Evolutionary conservation across 441 rosid species (phyloP).

Genomic region (Flueggea neowawraea): DNA sequence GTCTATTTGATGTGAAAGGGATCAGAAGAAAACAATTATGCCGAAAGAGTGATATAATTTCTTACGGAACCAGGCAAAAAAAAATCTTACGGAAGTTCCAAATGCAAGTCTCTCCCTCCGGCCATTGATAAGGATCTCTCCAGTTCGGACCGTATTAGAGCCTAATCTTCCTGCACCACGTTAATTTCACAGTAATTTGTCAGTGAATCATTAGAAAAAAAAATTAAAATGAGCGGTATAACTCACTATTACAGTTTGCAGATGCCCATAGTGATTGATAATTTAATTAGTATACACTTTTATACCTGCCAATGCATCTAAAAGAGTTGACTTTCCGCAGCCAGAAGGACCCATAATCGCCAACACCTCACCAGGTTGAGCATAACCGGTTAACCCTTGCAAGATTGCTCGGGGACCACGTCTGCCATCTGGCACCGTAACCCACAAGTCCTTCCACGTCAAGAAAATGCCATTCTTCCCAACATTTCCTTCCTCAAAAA

Average conservation of each 20-base stretch:
- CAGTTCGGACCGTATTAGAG: constrained; percentile 31
- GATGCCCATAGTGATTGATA: neutral
- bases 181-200: neutral
- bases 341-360: constrained; percentile 55
- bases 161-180: constrained; percentile 36
- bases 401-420: constrained; percentile 18
- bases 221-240: no score
- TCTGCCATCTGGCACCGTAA: constrained; percentile 21
- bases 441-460: constrained; percentile 42
- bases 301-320: constrained; percentile 39
- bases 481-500: neutral
- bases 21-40: neutral
- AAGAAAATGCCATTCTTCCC: constrained; percentile 17
- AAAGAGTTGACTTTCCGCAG: constrained; percentile 44
- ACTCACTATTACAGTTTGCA: no score
- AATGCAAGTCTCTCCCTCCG: constrained; percentile 40
- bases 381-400: constrained; percentile 29
- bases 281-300: no score
- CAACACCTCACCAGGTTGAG: constrained; percentile 28
- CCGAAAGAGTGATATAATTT: neutral
- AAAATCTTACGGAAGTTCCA: constrained; percentile 46
- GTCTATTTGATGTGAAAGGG: no score
- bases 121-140: constrained; percentile 50
- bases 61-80: neutral
- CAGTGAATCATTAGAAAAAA: neutral